phyloP scores from a whole-genome alignment of 1,139 yeast genomes.

The Geotrichum reessii region DNA sequence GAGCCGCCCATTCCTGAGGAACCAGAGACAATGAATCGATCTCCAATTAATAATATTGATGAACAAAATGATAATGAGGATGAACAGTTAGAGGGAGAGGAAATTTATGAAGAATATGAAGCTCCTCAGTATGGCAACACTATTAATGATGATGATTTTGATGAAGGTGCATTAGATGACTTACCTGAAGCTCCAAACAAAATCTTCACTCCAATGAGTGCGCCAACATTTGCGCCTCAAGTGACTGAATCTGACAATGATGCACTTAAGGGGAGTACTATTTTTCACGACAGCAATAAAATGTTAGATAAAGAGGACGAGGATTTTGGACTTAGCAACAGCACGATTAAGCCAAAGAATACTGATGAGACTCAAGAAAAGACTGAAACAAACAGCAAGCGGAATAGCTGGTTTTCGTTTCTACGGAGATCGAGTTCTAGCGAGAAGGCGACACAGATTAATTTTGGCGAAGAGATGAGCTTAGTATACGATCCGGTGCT shows the following conservation, averaged over 20 bases:
- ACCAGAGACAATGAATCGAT: constrained; percentile 15
- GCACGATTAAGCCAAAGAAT: neutral
- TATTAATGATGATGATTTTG: constrained; percentile 34
- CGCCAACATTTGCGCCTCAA: constrained; percentile 11
- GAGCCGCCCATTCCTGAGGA: constrained; percentile 9
- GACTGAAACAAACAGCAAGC: constrained; percentile 23
- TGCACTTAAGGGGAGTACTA: neutral
- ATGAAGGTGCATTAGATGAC: neutral
- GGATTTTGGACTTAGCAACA: constrained; percentile 23
- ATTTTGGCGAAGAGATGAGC: constrained; percentile 71
- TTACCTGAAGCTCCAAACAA: constrained; percentile 8
- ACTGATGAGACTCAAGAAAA: constrained; percentile 12
- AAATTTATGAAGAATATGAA: constrained; percentile 13
- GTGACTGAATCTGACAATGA: neutral
- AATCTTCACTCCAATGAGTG: constrained; percentile 16
- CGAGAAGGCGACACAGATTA: constrained; percentile 73
- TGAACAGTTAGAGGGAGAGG: neutral
- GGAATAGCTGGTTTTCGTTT: constrained; percentile 51
- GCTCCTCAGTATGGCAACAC: constrained; percentile 36
- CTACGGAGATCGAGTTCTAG: constrained; percentile 35
- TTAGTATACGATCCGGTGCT: constrained; percentile 79
- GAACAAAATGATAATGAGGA: constrained; percentile 6
- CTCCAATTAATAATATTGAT: constrained; percentile 4
- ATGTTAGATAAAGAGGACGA: constrained; percentile 37
- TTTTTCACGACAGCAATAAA: constrained; percentile 19